Base-by-base conservation (phyloP, 352 stramenopile genomes). In the Phytophthora brassicae region DNA sequence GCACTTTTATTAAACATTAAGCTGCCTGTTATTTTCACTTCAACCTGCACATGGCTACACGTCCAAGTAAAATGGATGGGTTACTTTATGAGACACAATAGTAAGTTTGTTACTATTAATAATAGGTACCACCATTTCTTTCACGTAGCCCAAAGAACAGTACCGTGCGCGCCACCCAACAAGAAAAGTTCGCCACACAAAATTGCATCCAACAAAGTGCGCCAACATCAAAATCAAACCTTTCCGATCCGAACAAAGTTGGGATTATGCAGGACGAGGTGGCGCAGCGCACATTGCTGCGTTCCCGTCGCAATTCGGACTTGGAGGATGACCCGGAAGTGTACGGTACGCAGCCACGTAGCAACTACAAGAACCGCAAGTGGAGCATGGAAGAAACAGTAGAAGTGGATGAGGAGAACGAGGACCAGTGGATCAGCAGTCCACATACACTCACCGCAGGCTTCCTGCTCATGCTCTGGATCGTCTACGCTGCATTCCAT, bases 401-500 rank as follows among this genome's bases (percentile, higher is more conserved):
- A n/a, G 57, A 74, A 1, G 75, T 90, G 12, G 79, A 92, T 48
- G 78, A 92, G 45, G 80, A 86, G 46, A 88, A 86, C 56, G 77
- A 92, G 56, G 63, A 77, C 68, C 59, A 89, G 67, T 95, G 86
- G 86, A 93, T 78, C 44, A 89, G 74, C 65, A 93, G 88, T 58
- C 86, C 88, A 33, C 86, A 92, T 64, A 95, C 88, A 49, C 66
- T 96, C 43, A 86, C 79, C n/a, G 77, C 74, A 20, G 83, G 84
- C 28, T 84, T 93, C 47, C 28, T 95, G 61, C 75, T 94, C 46
- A 90, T 94, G 65, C 39, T 85, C 14, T 91, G 84, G 78, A 89
- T 96, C 58, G 67, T 95, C n/a, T 93, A 94, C 66, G 80, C 83
- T 6, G 85, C 87, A 19, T 91, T 95, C 58, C 79, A 92, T 33